These are phyloP conservation scores for Aspergillus ochraceus DNA, from an alignment of 2,329 filamentous ascomycete species.

Conservation along the genomic window DNA sequence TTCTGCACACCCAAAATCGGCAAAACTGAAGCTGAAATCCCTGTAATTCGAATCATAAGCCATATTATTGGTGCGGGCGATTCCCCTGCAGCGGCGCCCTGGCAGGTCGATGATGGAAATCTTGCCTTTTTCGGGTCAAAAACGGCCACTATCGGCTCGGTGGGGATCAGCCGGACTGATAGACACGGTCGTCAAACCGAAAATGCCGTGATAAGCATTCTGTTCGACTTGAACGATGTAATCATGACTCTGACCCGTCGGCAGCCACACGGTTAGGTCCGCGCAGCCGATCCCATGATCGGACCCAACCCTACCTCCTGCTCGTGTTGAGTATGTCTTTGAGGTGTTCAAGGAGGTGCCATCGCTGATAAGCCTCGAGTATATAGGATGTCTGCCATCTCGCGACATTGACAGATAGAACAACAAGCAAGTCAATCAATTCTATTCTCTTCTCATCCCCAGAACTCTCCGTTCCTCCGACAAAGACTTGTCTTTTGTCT, in stretches of 20 bases:
- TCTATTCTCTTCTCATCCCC: neutral
- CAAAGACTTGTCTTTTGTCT: neutral
- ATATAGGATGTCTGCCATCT: neutral
- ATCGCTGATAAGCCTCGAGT: neutral
- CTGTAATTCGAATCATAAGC: neutral
- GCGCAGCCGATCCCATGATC: constrained; percentile 20
- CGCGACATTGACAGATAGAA: neutral
- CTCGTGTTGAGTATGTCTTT: constrained; percentile 10
- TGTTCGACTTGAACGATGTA: neutral
- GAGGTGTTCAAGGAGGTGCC: neutral
- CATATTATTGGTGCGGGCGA: neutral
- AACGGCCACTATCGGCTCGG: neutral
- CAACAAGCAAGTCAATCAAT: neutral
- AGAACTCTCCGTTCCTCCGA: neutral
- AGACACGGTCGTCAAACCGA: neutral
- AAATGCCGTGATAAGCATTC: neutral
- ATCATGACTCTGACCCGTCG: neutral
- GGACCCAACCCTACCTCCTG: constrained; percentile 19
- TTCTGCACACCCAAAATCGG: too few relatives aligned
- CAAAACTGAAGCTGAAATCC: too few relatives aligned
- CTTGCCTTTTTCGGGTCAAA: constrained; percentile 2
- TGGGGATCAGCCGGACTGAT: neutral
- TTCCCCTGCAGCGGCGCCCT: neutral
- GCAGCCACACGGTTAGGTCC: constrained; percentile 1
- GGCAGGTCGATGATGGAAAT: neutral